Percentiles rank a stretch among this genome's conserved stretches.
Evolutionary conservation across 306 rosid species (phyloP).

Genomic region (Vigna hirtella): DNA sequence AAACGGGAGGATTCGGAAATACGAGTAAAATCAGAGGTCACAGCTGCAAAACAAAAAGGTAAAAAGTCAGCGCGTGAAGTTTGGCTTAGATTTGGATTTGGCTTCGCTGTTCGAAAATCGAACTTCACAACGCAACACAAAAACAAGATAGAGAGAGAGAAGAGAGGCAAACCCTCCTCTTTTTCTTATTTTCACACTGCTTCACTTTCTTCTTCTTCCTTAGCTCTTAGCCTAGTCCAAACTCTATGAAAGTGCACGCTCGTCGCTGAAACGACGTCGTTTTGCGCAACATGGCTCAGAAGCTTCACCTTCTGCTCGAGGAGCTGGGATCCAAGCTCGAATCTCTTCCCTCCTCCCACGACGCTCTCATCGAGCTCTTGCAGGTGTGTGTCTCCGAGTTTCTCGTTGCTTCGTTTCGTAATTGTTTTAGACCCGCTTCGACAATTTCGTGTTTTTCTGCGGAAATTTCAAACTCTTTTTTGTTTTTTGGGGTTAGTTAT

Average conservation of each 20-base stretch:
- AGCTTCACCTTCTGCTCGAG: constrained; percentile 77
- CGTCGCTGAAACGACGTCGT: constrained; percentile 51
- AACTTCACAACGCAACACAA: constrained; percentile 20
- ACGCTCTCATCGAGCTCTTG: constrained; percentile 68
- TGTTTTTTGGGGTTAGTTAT: constrained; percentile 40
- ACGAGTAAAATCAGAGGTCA: background rate
- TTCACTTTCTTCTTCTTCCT: constrained; percentile 30
- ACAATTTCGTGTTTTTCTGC: background rate
- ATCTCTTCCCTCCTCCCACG: constrained; percentile 63
- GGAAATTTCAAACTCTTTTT: constrained; percentile 21
- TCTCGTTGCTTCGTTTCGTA: background rate
- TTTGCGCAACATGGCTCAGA: constrained; percentile 61
- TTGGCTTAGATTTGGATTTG: constrained; percentile 43
- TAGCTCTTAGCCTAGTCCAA: constrained; percentile 8
- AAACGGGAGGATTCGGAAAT: background rate
- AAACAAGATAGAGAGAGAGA: constrained; percentile 27
- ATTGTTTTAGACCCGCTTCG: background rate
- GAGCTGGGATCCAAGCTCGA: constrained; percentile 96
- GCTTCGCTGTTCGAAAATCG: constrained; percentile 57
- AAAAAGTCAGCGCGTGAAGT: constrained; percentile 50
- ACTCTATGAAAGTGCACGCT: constrained; percentile 51
- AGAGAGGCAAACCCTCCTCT: constrained; percentile 36
- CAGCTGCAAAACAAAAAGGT: background rate
- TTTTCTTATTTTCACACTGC: constrained; percentile 6
- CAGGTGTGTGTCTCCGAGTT: constrained; percentile 60